These are phyloP conservation scores for Asparagopsis taxiformis DNA, from an alignment of 31 red algal genomes.

Conservation along the genomic window DNA sequence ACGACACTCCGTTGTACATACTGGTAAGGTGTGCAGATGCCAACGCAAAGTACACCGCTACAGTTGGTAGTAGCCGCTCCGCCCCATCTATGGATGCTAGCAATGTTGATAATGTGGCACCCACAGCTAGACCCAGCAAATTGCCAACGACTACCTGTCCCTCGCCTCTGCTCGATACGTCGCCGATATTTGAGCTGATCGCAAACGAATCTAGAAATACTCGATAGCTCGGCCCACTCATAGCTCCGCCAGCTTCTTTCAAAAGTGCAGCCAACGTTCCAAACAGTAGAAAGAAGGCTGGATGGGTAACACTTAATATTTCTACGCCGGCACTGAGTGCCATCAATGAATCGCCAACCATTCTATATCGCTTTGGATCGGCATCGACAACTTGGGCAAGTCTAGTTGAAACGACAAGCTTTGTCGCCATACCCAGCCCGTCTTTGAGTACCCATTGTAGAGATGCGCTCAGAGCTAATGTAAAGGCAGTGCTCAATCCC, in stretches of 20 bases:
- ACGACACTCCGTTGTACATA: slow-evolving; percentile 58
- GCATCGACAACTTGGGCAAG: slow-evolving; percentile 62
- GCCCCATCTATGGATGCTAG: slow-evolving; percentile 3
- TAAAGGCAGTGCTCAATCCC: slow-evolving; percentile 39
- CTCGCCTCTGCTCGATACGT: slow-evolving; percentile 63
- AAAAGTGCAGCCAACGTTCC: slow-evolving; percentile 49
- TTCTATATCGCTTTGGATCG: slow-evolving; percentile 62
- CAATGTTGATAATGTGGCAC: slow-evolving; percentile 27
- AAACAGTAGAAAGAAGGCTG: slow-evolving; percentile 64
- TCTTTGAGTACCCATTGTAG: slow-evolving; percentile 89
- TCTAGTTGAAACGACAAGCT: slow-evolving; percentile 53
- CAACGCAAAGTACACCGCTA: slow-evolving; percentile 24
- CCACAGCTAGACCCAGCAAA: slow-evolving; percentile 58
- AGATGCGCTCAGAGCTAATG: slow-evolving; percentile 43
- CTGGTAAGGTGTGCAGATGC: slow-evolving; percentile 40
- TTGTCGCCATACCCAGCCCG: slow-evolving; percentile 70
- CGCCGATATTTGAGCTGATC: slow-evolving; percentile 62
- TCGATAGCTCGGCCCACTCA: slow-evolving; percentile 70
- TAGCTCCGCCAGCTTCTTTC: slow-evolving; percentile 67
- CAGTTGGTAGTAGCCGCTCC: slow-evolving; percentile 9
- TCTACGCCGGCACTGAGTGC: slow-evolving; percentile 48
- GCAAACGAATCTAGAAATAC: slow-evolving; percentile 79
- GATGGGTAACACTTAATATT: slow-evolving; percentile 48
- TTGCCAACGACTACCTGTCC: slow-evolving; percentile 78
- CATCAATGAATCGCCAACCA: slow-evolving; percentile 79